phyloP scores from a whole-genome alignment of 2,329 filamentous ascomycete species.

The Penicillium crustosum region DNA sequence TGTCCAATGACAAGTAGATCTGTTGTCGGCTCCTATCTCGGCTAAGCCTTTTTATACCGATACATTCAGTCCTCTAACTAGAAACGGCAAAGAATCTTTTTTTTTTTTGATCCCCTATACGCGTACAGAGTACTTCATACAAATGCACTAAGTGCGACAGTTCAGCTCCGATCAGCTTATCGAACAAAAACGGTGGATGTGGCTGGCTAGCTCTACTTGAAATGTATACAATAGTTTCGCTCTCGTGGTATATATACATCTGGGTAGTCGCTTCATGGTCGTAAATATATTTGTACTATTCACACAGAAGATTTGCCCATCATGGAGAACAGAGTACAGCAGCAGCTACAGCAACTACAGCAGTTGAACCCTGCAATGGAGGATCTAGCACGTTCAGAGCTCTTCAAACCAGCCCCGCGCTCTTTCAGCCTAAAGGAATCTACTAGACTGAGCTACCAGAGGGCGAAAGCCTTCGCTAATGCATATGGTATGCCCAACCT shows the following conservation, averaged over 20 bases:
- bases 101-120: background rate
- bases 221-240: background rate
- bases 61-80: background rate
- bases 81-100: background rate
- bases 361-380: background rate
- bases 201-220: background rate
- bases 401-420: background rate
- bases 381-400: background rate
- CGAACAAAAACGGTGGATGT: background rate
- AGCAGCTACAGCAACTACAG: background rate
- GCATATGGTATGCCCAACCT: background rate
- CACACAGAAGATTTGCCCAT: background rate
- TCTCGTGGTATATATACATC: background rate
- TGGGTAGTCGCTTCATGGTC: background rate
- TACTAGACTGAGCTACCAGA: slow-evolving; percentile 4
- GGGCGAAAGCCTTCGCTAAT: slow-evolving; percentile 2
- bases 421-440: background rate
- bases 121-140: background rate
- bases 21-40: background rate
- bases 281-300: background rate
- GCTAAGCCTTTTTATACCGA: background rate
- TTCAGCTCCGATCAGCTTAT: background rate
- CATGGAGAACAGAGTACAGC: background rate
- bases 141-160: background rate
- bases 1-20: background rate